These are phyloP conservation scores for Beta macrorhiza DNA, from an alignment of 179 eudicot genomes.

Conservation along the genomic window DNA sequence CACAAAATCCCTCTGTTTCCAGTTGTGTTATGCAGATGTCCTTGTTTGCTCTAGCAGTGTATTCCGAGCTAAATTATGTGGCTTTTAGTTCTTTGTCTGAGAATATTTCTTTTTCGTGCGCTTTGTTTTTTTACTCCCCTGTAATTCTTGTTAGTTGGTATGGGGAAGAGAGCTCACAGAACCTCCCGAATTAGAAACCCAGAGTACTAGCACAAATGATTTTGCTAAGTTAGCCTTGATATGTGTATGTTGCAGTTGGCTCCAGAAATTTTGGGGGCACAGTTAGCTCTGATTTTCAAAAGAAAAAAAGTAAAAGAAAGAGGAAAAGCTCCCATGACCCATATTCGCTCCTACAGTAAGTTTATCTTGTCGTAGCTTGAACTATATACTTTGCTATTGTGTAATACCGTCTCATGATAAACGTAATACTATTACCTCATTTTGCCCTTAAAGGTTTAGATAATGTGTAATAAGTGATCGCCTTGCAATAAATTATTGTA, in stretches of 20 bases:
- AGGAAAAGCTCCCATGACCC: background rate
- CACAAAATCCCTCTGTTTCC: conserved; percentile 17
- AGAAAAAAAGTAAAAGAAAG: no score
- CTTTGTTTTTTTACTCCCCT: background rate
- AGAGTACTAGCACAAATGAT: background rate
- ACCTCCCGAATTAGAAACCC: background rate
- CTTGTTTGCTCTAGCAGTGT: conserved; percentile 6
- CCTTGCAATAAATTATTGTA: no score
- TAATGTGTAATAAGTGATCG: no score
- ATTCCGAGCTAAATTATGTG: background rate
- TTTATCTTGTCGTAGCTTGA: background rate
- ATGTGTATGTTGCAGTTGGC: background rate
- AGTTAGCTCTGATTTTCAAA: background rate
- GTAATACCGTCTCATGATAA: no score
- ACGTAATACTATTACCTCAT: no score
- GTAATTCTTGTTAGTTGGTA: conserved; percentile 2
- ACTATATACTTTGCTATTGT: background rate
- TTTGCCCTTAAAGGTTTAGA: no score
- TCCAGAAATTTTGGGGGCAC: conserved; percentile 1
- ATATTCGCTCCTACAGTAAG: background rate
- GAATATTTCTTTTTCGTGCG: background rate
- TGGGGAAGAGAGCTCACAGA: conserved; percentile 14
- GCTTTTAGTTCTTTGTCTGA: conserved; percentile 15
- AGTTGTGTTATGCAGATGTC: conserved; percentile 18
- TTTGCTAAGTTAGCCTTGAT: background rate